Percentiles rank a stretch among this genome's conserved stretches.
phyloP scores from a whole-genome alignment of 306 rosid species.

The Clitoria ternatea region DNA sequence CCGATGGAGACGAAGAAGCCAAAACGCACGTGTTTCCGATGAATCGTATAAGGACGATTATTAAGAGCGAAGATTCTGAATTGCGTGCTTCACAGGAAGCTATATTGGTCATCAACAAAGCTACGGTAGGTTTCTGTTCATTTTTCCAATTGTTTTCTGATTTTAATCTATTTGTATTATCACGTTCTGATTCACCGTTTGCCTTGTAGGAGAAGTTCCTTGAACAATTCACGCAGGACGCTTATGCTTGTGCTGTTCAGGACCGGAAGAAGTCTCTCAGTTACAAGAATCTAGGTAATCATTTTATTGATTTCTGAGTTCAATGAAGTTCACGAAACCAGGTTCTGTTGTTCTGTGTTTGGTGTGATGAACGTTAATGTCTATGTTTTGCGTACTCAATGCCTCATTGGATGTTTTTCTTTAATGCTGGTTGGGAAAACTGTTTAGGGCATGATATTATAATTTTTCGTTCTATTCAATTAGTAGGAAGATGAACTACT shows the following conservation, averaged over 20 bases:
- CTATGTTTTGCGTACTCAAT: neutral
- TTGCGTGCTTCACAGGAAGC: slow-evolving; percentile 69
- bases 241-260: slow-evolving; percentile 41
- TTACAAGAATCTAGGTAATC: slow-evolving; percentile 74
- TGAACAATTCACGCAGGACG: slow-evolving; percentile 55
- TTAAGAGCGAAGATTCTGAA: slow-evolving; percentile 50
- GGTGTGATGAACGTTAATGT: neutral
- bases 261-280: slow-evolving; percentile 66
- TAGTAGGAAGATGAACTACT: neutral
- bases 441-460: neutral
- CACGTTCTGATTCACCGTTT: neutral
- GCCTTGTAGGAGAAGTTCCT: slow-evolving; percentile 78
- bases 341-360: neutral
- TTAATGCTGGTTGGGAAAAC: neutral
- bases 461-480: neutral
- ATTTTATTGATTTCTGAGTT: neutral
- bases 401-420: neutral
- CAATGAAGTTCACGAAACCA: neutral
- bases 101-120: slow-evolving; percentile 60
- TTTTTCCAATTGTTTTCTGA: neutral
- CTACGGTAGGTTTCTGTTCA: slow-evolving; percentile 39
- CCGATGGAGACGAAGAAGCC: slow-evolving; percentile 27
- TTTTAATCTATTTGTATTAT: neutral
- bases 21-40: slow-evolving; percentile 57
- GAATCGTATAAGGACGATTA: slow-evolving; percentile 64